Evolutionary conservation across 805 yeast genomes (phyloP).

Genomic region (Lachancea kluyveri): DNA sequence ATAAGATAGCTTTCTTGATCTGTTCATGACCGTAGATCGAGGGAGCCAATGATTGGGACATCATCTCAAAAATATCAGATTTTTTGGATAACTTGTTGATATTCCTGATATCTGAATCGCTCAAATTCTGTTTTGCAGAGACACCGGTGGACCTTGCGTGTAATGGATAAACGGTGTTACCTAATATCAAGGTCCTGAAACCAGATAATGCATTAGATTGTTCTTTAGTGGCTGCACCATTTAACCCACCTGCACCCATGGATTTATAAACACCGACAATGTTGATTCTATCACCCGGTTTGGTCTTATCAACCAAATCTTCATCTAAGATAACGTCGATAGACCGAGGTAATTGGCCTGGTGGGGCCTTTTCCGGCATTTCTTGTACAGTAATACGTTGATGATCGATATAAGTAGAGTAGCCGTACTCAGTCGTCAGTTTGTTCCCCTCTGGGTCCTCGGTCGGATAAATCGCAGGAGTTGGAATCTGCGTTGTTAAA

Average conservation of each 20-base stretch:
- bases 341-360: slow-evolving; percentile 94
- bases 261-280: slow-evolving; percentile 92
- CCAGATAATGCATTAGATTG: slow-evolving; percentile 43
- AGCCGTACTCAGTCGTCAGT: slow-evolving; percentile 85
- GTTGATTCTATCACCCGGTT: slow-evolving; percentile 96
- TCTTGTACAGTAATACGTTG: slow-evolving; percentile 92
- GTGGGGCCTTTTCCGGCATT: slow-evolving; percentile 97
- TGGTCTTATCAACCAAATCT: slow-evolving; percentile 84
- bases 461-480: slow-evolving; percentile 85
- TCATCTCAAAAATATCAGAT: slow-evolving; percentile 64
- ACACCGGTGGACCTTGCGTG: slow-evolving; percentile 87
- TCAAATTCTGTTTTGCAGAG: slow-evolving; percentile 58
- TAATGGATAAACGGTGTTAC: slow-evolving; percentile 82
- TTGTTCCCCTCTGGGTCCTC: slow-evolving; percentile 91
- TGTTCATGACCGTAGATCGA: slow-evolving; percentile 90
- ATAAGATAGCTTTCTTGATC: slow-evolving; percentile 83
- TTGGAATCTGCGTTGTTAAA: slow-evolving; percentile 40
- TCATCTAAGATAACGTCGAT: slow-evolving; percentile 91
- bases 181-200: slow-evolving; percentile 77
- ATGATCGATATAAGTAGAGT: slow-evolving; percentile 86
- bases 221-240: slow-evolving; percentile 10
- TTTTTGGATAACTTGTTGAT: slow-evolving; percentile 73
- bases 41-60: slow-evolving; percentile 88
- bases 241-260: slow-evolving; percentile 58
- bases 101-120: slow-evolving; percentile 79